A percentile compares a stretch with the other conserved stretches of the same genome.
Evolutionary conservation across 768 basidiomycete genomes (phyloP).

Genomic region (Phylloporus sp.): DNA sequence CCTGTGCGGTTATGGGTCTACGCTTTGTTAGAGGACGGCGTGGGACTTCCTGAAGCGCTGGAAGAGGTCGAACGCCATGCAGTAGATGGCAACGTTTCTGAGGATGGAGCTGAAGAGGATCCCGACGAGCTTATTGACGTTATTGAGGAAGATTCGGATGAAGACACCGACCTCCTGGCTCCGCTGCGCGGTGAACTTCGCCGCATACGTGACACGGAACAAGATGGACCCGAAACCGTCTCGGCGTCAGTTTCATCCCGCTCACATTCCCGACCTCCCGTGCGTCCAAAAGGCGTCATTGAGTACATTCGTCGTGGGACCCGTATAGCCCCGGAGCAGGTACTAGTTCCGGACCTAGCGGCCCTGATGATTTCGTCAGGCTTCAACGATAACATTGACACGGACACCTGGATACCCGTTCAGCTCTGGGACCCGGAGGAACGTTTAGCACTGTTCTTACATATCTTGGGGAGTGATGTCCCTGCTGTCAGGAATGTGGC

Average conservation of each 20-base stretch:
- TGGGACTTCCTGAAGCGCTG: slow-evolving; percentile 50
- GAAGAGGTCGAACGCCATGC: slow-evolving; percentile 7
- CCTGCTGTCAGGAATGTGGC: slow-evolving; percentile 45
- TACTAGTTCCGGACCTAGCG: slow-evolving; percentile 47
- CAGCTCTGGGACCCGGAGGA: slow-evolving; percentile 47
- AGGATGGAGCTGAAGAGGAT: slow-evolving; percentile 43
- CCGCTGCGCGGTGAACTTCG: slow-evolving; percentile 66
- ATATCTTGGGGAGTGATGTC: slow-evolving; percentile 52
- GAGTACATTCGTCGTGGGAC: slow-evolving; percentile 73
- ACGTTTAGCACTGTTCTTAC: slow-evolving; percentile 54
- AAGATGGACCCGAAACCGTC: slow-evolving; percentile 19
- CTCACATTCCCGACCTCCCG: slow-evolving; percentile 18
- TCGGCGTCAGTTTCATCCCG: slow-evolving; percentile 35
- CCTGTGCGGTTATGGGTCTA: slow-evolving; percentile 65
- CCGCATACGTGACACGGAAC: slow-evolving; percentile 48
- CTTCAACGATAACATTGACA: slow-evolving; percentile 19
- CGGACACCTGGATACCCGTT: slow-evolving; percentile 38
- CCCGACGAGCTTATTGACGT: slow-evolving; percentile 67
- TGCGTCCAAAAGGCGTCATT: slow-evolving; percentile 28
- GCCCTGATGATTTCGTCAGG: slow-evolving; percentile 43
- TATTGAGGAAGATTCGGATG: slow-evolving; percentile 52
- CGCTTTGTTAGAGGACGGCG: slow-evolving; percentile 61
- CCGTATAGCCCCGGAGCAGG: slow-evolving; percentile 55
- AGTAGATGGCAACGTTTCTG: slow-evolving; percentile 20
- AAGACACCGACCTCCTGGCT: slow-evolving; percentile 53